Evolutionary conservation across 1,284 basidiomycete species (phyloP), one percentile per base, ranked within the genome.

Genomic region (Apiotrichum mycotoxinovorans): DNA sequence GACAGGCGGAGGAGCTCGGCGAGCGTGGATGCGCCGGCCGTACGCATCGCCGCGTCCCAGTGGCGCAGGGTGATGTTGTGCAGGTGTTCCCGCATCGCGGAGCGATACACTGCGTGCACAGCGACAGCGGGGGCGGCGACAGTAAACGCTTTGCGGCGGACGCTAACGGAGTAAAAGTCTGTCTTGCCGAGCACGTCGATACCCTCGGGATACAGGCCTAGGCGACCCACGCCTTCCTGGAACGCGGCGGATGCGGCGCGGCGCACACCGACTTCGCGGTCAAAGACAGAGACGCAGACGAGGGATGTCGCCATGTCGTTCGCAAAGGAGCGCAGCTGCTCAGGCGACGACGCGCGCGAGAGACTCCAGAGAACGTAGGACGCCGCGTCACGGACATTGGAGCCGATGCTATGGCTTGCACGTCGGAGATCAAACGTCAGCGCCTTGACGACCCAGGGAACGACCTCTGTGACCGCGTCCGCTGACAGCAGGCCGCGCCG

Each of bases 191-290:
- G 80, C 18, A 97, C 86, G 67, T 93, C 90, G 58, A 99, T 97
- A 1, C 96, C 96, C 75, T 94, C 87, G 40, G 91, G 87, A 71
- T 98, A 94, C 52, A 93, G 77, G 50, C 82, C 85, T 77, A 89
- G 88, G 67, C 96, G 82, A 11, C 96, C 96, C 41, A 98, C 96
- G 67, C 89, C 88, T 76, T 99, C 96, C 74, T 98, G 96, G 73
- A 92, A 98, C 4, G 95, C 92, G 11, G 96, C 96, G 75, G 94
- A 98, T 3, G 95, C 93, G 4, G 96, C 96, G 60, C 96, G 80
- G n/a, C 96, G 83, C 49, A 98, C 92, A 57, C 91, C 89, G 15
- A 98, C 86, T 71, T 98, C 96, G 27, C 96, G 83, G 77, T 99
- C 96, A 66, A 87, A 92, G 38, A 92, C 80, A 0, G 94, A 85